Evolutionary conservation across 257 asterid genomes (phyloP).

Genomic region (Cordia subcordata): DNA sequence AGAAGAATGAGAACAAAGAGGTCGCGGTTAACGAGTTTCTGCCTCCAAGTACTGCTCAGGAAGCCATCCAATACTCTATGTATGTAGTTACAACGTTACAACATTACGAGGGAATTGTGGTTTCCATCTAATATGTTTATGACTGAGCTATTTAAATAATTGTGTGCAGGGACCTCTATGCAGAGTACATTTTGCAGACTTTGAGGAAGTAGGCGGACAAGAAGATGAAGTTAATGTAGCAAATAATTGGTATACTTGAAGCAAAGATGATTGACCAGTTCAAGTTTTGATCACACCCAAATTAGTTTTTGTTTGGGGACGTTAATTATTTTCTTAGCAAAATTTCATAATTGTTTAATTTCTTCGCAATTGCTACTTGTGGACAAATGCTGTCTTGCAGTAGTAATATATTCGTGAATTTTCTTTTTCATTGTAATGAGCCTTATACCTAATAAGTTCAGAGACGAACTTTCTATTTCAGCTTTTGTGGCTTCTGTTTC

Average conservation of each 20-base stretch:
- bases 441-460: not conserved
- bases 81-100: too few relatives aligned
- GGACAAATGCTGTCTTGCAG: not conserved
- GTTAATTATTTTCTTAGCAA: not conserved
- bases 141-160: not conserved
- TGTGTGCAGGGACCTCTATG: conserved; percentile 39
- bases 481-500: too few relatives aligned
- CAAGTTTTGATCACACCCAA: not conserved
- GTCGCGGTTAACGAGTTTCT: conserved; percentile 58
- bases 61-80: conserved; percentile 65
- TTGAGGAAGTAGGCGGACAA: conserved; percentile 29
- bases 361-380: not conserved
- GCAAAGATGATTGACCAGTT: not conserved
- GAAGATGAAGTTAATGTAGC: not conserved
- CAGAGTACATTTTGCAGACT: conserved; percentile 31
- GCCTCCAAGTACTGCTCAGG: conserved; percentile 41
- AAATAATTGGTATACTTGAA: not conserved
- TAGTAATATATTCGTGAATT: not conserved
- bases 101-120: too few relatives aligned
- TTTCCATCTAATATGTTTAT: not conserved
- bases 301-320: not conserved
- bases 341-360: not conserved
- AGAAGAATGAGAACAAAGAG: conserved; percentile 75
- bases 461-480: not conserved
- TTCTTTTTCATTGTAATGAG: not conserved